Evolutionary conservation across 2,329 filamentous ascomycete species (phyloP), one percentile per base, ranked within the genome.

Genomic region (Colletotrichum sp.): DNA sequence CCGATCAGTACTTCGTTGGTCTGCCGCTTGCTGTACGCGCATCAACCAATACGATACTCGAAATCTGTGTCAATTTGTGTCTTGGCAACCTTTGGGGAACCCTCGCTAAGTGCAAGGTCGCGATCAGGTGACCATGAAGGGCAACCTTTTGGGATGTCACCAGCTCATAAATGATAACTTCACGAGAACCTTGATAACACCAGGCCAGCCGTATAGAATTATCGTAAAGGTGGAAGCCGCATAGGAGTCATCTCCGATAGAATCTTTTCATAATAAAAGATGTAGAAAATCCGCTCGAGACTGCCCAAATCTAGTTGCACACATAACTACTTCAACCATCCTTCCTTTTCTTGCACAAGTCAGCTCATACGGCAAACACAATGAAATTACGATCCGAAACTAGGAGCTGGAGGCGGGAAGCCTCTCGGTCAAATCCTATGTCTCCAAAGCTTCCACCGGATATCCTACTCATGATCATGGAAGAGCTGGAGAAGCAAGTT

Each of bases 31-130:
- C 18, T 48, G 18, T 48, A n/a, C 39, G 39, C 18, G 5, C 6
- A n/a, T n/a, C 3, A 6, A n/a, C 1, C 5, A 12, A n/a, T 6
- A n/a, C 9, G 3, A 48, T n/a, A n/a, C 2, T 44, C 8, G 10
- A 44, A 44, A 8, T 9, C 8, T 44, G 8, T 18, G 18, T 44
- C 9, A 22, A 7, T 13, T 48, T 22, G 3, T 7, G 6, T 6
- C n/a, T 22, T 48, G 3, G 10, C 6, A 48, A 48, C 10, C 4
- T 22, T 48, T 22, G 6, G 3, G n/a, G 44, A 7, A 7, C 1
- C 6, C 4, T 22, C 7, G 18, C 3, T 12, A 22, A 12, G 4
- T 7, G 2, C 4, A 48, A 22, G 6, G 44, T 48, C n/a, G 10
- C 0, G 18, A 48, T 48, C 1, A 12, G 2, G 44, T 22, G 10